Conservation (phyloP, 306 rosid species). For the Heteromeles arbutifolia region DNA sequence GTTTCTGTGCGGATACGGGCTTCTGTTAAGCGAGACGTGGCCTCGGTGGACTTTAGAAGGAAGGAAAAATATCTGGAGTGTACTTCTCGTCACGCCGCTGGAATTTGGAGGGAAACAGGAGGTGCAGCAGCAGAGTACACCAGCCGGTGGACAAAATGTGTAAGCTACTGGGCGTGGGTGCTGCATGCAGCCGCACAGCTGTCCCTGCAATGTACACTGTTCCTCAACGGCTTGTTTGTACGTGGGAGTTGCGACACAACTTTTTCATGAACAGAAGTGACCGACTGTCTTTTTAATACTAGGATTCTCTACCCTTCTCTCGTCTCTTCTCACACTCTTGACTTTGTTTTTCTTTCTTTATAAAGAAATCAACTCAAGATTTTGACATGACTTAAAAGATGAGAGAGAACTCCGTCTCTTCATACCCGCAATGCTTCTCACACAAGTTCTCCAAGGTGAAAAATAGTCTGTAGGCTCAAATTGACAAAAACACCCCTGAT, state of each 20-base stretch:
- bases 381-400: too few species aligned
- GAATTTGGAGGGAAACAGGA: constrained; percentile 1
- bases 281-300: background rate
- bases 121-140: background rate
- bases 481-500: background rate
- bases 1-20: too few species aligned
- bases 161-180: background rate
- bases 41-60: background rate
- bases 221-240: background rate
- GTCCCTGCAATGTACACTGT: constrained; percentile 2
- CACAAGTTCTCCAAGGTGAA: background rate
- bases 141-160: constrained; percentile 11
- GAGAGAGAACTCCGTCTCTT: too few species aligned
- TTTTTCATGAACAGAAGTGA: background rate
- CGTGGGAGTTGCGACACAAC: background rate
- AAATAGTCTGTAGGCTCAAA: background rate
- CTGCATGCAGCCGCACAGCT: constrained; percentile 42
- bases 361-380: too few species aligned
- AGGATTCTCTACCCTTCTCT: rapidly evolving
- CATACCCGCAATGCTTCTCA: too few species aligned
- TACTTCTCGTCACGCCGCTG: background rate
- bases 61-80: background rate
- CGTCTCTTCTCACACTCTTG: rapidly evolving
- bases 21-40: background rate
- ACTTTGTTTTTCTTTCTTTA: too few species aligned